Percentiles rank a stretch among this genome's conserved stretches.
Evolutionary conservation across 257 asterid genomes (phyloP).

Genomic region (Parsonsia alboflavescens): DNA sequence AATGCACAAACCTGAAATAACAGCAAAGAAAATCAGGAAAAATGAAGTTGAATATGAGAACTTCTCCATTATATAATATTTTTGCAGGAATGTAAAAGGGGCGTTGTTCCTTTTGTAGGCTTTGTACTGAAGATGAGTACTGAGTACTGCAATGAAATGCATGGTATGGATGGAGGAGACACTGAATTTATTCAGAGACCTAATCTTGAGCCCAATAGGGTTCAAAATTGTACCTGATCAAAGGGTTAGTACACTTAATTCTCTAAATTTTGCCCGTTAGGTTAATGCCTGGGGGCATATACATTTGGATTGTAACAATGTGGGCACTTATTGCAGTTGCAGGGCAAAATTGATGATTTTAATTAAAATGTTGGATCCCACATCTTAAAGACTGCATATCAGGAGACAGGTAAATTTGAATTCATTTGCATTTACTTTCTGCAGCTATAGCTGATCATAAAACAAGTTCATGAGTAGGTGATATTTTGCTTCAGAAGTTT

Average conservation of each 20-base stretch:
- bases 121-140: neutral
- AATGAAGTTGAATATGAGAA: neutral
- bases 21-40: constrained; percentile 2
- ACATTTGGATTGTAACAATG: neutral
- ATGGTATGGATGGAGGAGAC: neutral
- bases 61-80: neutral
- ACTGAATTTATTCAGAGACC: no score
- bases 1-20: neutral
- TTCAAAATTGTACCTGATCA: no score
- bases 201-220: no score
- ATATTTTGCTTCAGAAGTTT: neutral
- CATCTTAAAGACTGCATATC: neutral
- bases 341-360: neutral
- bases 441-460: neutral
- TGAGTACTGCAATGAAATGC: neutral
- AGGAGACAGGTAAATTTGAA: constrained; percentile 1
- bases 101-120: neutral
- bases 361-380: constrained; percentile 5
- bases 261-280: no score
- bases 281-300: no score
- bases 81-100: neutral
- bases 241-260: no score
- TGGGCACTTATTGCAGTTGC: constrained; percentile 1
- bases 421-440: neutral
- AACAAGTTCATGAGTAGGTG: neutral